phyloP scores from a whole-genome alignment of 2,329 filamentous ascomycete genomes.

The Hymenoscyphus albidus region DNA sequence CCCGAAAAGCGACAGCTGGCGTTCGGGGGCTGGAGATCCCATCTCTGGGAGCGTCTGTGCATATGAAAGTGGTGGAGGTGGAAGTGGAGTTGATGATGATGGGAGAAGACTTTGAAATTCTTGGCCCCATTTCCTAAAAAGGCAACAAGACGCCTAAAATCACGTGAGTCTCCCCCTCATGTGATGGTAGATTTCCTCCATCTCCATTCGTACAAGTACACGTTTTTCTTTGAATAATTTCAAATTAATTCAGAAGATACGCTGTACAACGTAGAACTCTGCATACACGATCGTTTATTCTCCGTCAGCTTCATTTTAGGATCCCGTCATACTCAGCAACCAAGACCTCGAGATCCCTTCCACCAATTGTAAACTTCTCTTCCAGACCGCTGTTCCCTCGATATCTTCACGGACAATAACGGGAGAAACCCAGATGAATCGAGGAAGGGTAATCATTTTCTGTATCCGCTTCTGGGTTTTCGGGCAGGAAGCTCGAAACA shows the following conservation, averaged over 20 bases:
- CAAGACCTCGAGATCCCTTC: neutral
- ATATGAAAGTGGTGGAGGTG: neutral
- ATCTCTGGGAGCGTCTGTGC: neutral
- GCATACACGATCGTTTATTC: constrained; percentile 1
- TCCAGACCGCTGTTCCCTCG: neutral
- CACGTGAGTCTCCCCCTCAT: neutral
- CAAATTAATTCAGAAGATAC: neutral
- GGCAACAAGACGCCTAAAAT: neutral
- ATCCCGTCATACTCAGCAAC: neutral
- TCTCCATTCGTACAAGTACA: neutral
- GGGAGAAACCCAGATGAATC: neutral
- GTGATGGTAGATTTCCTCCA: neutral
- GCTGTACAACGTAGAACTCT: neutral
- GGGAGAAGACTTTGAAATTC: neutral
- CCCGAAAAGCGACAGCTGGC: neutral
- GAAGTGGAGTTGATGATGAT: neutral
- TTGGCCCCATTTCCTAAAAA: neutral
- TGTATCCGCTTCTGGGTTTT: neutral
- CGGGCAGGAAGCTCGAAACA: neutral
- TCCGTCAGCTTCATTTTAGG: neutral
- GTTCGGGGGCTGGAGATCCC: neutral
- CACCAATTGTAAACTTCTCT: constrained; percentile 1
- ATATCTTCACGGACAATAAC: neutral
- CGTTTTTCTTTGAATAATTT: neutral
- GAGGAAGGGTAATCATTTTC: neutral